Base-by-base conservation (phyloP, 192 early-diverging fungal genomes). In the Linnemannia exigua region DNA sequence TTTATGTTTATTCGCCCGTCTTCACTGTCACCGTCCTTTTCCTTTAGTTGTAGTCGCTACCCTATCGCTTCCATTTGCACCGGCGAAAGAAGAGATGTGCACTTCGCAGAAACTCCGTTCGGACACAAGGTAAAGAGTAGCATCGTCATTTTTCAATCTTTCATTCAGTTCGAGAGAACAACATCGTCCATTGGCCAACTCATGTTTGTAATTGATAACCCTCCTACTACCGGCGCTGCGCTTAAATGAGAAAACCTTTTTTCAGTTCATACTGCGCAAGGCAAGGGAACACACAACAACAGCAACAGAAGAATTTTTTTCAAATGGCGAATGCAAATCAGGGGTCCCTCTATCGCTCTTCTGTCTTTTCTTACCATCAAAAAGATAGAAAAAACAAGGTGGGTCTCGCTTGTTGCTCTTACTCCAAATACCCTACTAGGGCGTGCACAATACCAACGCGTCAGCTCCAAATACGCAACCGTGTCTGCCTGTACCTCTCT, bases 21-120 rank as follows among this genome's bases (percentile, higher is more conserved):
- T 20, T 70, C 33, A 35, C 20, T 12, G 2, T 70, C 38, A 17
- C 58, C 16, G 20, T 25, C 58, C 9, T 54, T 15, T 8, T 33
- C 28, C 28, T 31, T 31, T 12, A 63, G 11, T 25, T 31, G 31
- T 15, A 7, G n/a, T n/a, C n/a, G n/a, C n/a, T 12, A 3, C 58
- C 25, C 58, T 63, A 63, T 63, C 58, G 3, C 25, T 63, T 3
- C 58, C 28, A 25, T 63, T 25, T 63, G 12, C 11, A 1, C 11
- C 9, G 12, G 8, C 22, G 11, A 25, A 11, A 28, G 15, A 31
- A n/a, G 25, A 28, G 28, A 31, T 14, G 28, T 14, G 58, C 58
- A 63, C 58, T 63, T 31, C 58, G 58, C 58, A 63, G 58, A 63
- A 63, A 63, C 58, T 63, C 58, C 58, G 58, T 63, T 63, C 41